Evolutionary conservation across 768 basidiomycete genomes (phyloP), one percentile per base, ranked within the genome.

Genomic region (Chalciporus chontae): DNA sequence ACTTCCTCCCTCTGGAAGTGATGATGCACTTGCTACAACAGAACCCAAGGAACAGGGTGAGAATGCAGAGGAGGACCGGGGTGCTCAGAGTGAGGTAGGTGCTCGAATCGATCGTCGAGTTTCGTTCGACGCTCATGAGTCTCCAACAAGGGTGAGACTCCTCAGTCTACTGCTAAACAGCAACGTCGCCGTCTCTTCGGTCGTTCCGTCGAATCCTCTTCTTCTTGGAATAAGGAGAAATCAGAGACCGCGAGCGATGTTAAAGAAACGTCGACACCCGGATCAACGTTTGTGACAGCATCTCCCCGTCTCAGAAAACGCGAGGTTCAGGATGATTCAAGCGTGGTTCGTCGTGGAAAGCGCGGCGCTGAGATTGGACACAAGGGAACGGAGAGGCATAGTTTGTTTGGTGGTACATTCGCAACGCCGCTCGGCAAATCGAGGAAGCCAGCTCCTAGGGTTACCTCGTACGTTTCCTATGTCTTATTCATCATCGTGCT

Each of bases 391-490:
- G 85, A 88, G 37, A 73, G 89, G n/a, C 66, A 89, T 52, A 93
- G 91, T 60, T 83, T 95, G 59, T 95, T 96, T 61, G 89, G 88
- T 13, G 77, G 75, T 17, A 67, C 81, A 3, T 82, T 90, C 53
- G 69, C 72, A 10, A 77, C 80, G 1, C 71, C 83, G 5, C 61
- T 89, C 47, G 80, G 83, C 24, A 86, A 85, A 65, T 70, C 73
- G 36, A 72, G 93, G 56, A 94, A 96, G 64, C 93, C 93, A 0
- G 77, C 91, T 0, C 91, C 90, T 15, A 79, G 79, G 66, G 83
- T 83, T 56, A 79, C 83, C 19, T 59, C 72, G 85, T 85, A 62
- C 59, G 44, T 55, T 46, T 37, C n/a, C n/a, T 47, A 9, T 10
- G 32, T 47, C 24, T 27, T 21, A 45, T 42, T 13, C n/a, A n/a